Conservation (phyloP, 108 stramenopile genomes). For the Epithemia pelagica region DNA sequence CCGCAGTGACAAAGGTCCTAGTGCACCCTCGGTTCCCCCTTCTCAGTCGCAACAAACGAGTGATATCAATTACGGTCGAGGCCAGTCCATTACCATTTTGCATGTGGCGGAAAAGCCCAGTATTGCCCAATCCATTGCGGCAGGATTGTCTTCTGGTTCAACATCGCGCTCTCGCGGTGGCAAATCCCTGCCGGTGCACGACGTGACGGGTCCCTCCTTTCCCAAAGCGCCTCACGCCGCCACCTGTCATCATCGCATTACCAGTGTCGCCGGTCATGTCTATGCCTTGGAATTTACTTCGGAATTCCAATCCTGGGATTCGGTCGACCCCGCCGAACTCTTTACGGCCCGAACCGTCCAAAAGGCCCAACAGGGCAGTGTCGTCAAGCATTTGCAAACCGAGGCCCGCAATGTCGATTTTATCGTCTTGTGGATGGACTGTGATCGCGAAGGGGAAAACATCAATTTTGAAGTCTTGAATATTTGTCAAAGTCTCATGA, state of each 20-base stretch:
- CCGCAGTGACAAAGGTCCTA: not conserved
- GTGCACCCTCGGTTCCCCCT: constrained; percentile 44
- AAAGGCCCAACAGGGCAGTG: constrained; percentile 63
- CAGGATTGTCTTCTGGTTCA: constrained; percentile 35
- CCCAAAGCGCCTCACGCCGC: constrained; percentile 68
- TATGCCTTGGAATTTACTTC: constrained; percentile 90
- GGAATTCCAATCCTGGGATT: constrained; percentile 87
- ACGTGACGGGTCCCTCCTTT: constrained; percentile 55
- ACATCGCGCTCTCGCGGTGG: constrained; percentile 12
- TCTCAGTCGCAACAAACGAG: constrained; percentile 81
- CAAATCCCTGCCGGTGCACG: constrained; percentile 53
- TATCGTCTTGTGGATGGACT: constrained; percentile 93
- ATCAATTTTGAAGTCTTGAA: constrained; percentile 95
- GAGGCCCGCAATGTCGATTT: constrained; percentile 64
- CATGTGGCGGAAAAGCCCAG: constrained; percentile 84
- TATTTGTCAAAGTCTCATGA: constrained; percentile 66
- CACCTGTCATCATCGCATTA: constrained; percentile 60
- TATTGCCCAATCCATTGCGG: constrained; percentile 80
- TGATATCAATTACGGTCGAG: constrained; percentile 64
- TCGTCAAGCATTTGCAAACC: constrained; percentile 80
- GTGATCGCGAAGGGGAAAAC: constrained; percentile 95
- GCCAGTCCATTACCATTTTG: constrained; percentile 56
- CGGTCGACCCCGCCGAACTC: constrained; percentile 84
- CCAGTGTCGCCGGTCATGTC: constrained; percentile 93
- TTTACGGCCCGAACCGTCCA: constrained; percentile 73